Conservation (phyloP, 202 grass and related monocot genomes). For the Elaeis oleifera region DNA sequence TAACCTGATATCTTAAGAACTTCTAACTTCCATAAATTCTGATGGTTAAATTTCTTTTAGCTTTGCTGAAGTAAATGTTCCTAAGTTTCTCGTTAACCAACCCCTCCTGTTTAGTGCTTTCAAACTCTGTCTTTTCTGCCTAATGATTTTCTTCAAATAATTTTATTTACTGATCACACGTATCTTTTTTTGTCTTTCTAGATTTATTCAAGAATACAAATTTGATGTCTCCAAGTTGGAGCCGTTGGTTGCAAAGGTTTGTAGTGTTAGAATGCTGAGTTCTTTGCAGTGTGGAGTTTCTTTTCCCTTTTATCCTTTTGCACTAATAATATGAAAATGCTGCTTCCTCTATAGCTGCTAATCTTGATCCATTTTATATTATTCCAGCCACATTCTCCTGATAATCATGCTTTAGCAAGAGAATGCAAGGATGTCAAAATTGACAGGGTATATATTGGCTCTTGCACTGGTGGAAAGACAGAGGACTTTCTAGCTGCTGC, state of each 20-base stretch:
- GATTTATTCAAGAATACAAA: slow-evolving; percentile 76
- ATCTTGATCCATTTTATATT: not conserved
- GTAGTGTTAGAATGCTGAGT: not conserved
- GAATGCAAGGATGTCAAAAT: slow-evolving; percentile 96
- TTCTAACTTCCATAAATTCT: too few species aligned
- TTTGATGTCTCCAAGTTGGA: slow-evolving; percentile 94
- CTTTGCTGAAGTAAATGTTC: too few species aligned
- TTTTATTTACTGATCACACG: not conserved
- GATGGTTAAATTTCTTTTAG: too few species aligned
- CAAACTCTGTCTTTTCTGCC: not conserved
- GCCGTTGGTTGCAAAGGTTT: slow-evolving; percentile 91
- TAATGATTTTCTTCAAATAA: not conserved
- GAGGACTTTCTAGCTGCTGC: slow-evolving; percentile 90
- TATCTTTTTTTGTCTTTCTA: slow-evolving; percentile 25
- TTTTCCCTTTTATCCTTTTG: not conserved
- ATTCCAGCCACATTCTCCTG: slow-evolving; percentile 90
- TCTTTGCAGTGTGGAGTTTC: not conserved
- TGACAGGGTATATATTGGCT: slow-evolving; percentile 92
- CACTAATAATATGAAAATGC: not conserved
- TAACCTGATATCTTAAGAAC: too few species aligned
- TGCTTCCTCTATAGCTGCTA: not conserved
- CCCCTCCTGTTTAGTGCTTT: too few species aligned
- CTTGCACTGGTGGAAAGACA: slow-evolving; percentile 95
- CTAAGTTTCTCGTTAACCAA: too few species aligned
- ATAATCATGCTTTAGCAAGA: slow-evolving; percentile 87